phyloP scores from a whole-genome alignment of 148 eudicot species.

The Rhododendron mucronatum region DNA sequence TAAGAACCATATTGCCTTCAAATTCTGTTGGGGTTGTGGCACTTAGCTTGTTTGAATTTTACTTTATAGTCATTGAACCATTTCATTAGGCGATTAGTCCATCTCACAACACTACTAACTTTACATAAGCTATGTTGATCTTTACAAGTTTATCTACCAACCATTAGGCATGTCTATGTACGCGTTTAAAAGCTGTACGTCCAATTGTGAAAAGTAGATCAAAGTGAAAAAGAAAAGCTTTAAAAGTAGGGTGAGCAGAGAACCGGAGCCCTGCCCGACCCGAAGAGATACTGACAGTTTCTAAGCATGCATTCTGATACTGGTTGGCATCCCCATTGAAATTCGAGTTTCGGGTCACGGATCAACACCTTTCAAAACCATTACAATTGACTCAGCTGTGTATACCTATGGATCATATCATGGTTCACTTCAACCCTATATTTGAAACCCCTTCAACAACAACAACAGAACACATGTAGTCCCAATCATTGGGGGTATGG shows the following conservation, averaged over 20 bases:
- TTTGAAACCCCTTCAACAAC: neutral
- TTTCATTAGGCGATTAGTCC: neutral
- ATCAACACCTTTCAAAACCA: neutral
- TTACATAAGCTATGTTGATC: neutral
- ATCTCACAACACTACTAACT: neutral
- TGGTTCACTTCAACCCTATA: neutral
- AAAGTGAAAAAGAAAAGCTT: neutral
- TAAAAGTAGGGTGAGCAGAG: neutral
- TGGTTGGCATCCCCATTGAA: neutral
- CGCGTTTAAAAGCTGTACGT: neutral
- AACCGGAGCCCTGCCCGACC: too few relatives aligned
- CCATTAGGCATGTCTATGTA: neutral
- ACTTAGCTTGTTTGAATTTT: neutral
- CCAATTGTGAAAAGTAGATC: neutral
- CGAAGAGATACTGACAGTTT: neutral
- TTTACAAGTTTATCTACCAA: neutral
- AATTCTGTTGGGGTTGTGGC: neutral
- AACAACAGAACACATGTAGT: too few relatives aligned
- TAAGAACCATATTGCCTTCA: neutral
- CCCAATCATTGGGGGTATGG: too few relatives aligned
- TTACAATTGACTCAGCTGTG: neutral
- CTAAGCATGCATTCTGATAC: neutral
- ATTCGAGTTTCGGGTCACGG: neutral
- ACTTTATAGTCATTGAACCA: neutral
- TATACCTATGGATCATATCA: neutral